These are phyloP conservation scores for Penicillium sp. DNA, from an alignment of 2,329 filamentous ascomycete genomes.

Conservation along the genomic window DNA sequence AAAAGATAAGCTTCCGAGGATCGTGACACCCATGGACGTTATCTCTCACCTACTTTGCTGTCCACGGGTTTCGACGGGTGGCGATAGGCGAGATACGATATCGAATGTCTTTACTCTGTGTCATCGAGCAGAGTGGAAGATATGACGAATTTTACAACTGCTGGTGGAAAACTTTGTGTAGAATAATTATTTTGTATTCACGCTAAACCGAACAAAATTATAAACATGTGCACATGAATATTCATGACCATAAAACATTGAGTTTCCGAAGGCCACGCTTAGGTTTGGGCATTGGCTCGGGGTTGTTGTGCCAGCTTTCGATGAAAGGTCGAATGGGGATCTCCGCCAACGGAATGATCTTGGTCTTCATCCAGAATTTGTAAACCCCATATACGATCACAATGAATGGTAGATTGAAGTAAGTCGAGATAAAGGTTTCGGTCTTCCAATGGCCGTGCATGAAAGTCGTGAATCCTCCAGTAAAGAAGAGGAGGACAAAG, in stretches of 20 bases:
- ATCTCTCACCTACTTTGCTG: neutral
- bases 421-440: slow-evolving; percentile 63
- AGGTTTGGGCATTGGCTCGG: slow-evolving; percentile 26
- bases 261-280: slow-evolving; percentile 22
- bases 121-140: neutral
- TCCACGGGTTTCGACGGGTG: neutral
- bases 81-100: neutral
- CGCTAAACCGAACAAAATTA: neutral
- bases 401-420: slow-evolving; percentile 63
- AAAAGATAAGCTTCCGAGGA: neutral
- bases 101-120: no score
- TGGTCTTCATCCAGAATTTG: slow-evolving; percentile 37
- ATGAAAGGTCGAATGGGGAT: slow-evolving; percentile 40
- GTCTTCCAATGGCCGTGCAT: slow-evolving; percentile 39
- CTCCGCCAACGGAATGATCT: slow-evolving; percentile 33
- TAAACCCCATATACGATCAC: slow-evolving; percentile 51
- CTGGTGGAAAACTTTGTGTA: neutral
- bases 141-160: neutral
- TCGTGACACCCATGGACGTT: neutral
- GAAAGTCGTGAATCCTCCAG: slow-evolving; percentile 63
- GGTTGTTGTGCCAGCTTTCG: slow-evolving; percentile 27
- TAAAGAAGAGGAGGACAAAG: slow-evolving; percentile 62
- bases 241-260: slow-evolving; percentile 31
- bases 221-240: neutral
- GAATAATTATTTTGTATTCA: neutral